Percentiles rank a stretch among this genome's conserved stretches.
These are phyloP conservation scores for Aspergillus affinis DNA, from an alignment of 495 filamentous ascomycete species.

Conservation along the genomic window DNA sequence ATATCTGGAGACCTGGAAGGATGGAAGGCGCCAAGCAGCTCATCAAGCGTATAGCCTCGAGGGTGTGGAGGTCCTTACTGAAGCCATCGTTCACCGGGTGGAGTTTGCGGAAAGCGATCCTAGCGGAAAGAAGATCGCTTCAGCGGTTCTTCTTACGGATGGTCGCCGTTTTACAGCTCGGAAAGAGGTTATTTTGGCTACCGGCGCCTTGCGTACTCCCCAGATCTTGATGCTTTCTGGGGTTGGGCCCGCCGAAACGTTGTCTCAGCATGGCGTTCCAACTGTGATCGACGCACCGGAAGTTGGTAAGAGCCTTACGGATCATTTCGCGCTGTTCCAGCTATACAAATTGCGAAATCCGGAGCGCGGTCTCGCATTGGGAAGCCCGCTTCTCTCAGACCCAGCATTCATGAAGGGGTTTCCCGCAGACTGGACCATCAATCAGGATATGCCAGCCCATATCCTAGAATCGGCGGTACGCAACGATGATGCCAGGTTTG, in stretches of 20 bases:
- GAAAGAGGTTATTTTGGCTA: slow-evolving; percentile 34
- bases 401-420: slow-evolving; percentile 6
- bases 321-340: slow-evolving; percentile 4
- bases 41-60: slow-evolving; percentile 30
- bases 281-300: background rate
- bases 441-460: background rate
- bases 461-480: background rate
- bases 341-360: slow-evolving; percentile 8
- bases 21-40: slow-evolving; percentile 37
- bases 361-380: slow-evolving; percentile 1
- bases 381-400: slow-evolving; percentile 3
- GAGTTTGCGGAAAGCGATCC: slow-evolving; percentile 20
- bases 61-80: slow-evolving; percentile 27
- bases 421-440: slow-evolving; percentile 11
- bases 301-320: background rate
- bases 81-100: slow-evolving; percentile 26
- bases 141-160: slow-evolving; percentile 27
- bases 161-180: slow-evolving; percentile 21
- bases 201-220: slow-evolving; percentile 32
- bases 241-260: slow-evolving; percentile 29
- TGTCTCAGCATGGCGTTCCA: background rate
- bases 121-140: slow-evolving; percentile 18
- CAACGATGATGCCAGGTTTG: background rate
- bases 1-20: slow-evolving; percentile 30
- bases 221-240: slow-evolving; percentile 41